A percentile compares a stretch with the other conserved stretches of the same genome.
These are phyloP conservation scores for Ashbya aceris DNA, from an alignment of 1,139 yeast genomes.

Conservation along the genomic window DNA sequence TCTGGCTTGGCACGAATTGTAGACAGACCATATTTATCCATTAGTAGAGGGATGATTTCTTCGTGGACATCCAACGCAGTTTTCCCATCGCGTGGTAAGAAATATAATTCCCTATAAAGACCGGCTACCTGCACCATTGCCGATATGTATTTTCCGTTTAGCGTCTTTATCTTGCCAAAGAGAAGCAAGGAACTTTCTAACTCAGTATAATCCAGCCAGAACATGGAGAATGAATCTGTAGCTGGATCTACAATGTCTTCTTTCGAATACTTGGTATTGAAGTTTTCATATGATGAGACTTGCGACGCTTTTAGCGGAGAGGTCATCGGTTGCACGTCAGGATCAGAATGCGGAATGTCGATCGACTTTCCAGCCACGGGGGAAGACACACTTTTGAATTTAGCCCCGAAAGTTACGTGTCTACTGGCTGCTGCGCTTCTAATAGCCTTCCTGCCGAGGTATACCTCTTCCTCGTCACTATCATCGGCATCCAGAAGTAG, in stretches of 20 bases:
- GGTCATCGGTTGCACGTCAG: not conserved
- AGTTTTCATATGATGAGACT: not conserved
- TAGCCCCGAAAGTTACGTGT: conserved; percentile 28
- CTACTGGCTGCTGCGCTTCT: conserved; percentile 30
- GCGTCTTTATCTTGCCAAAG: conserved; percentile 72
- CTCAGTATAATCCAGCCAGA: conserved; percentile 86
- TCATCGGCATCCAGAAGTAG: conserved; percentile 19
- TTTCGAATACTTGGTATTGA: conserved; percentile 37
- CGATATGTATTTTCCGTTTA: conserved; percentile 51
- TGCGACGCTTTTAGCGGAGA: not conserved
- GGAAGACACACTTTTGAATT: conserved; percentile 23
- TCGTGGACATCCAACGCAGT: conserved; percentile 62
- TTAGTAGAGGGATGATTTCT: conserved; percentile 59
- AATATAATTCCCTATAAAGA: conserved; percentile 60
- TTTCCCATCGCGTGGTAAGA: conserved; percentile 56
- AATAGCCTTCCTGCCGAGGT: conserved; percentile 35
- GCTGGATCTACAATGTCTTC: conserved; percentile 34
- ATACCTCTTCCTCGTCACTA: conserved; percentile 46
- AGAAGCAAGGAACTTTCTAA: conserved; percentile 58
- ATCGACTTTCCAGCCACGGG: too few species aligned
- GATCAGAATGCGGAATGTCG: not conserved
- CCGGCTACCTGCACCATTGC: conserved; percentile 73
- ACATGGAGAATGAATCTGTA: conserved; percentile 55
- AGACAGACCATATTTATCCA: conserved; percentile 54
- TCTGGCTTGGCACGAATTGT: conserved; percentile 64